Conservation (phyloP, 2,329 filamentous ascomycete species). For the Pseudonectria foliicola region DNA sequence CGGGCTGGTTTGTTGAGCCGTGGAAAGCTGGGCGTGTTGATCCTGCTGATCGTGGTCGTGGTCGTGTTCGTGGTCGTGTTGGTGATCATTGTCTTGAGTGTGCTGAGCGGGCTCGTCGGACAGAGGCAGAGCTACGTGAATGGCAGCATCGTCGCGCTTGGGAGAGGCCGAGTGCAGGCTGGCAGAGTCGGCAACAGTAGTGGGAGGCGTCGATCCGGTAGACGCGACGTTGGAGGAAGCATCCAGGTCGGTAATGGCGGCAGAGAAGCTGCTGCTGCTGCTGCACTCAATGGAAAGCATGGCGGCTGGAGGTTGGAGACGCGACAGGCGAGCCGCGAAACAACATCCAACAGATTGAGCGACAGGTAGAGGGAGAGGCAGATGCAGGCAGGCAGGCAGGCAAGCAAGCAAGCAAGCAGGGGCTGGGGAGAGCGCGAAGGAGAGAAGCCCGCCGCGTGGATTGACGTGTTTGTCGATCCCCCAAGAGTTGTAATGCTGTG, state of each 20-base stretch:
- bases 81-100: too few species aligned
- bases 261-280: too few species aligned
- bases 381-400: too few species aligned
- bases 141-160: slow-evolving; percentile 28
- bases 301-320: slow-evolving; percentile 9
- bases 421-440: neutral
- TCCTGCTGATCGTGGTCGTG: slow-evolving; percentile 2
- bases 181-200: slow-evolving; percentile 55
- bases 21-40: slow-evolving; percentile 8
- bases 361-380: slow-evolving; percentile 9
- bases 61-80: slow-evolving; percentile 10
- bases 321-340: slow-evolving; percentile 3
- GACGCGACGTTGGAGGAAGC: slow-evolving; percentile 46
- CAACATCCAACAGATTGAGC: slow-evolving; percentile 7
- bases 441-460: neutral
- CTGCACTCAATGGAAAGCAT: slow-evolving; percentile 30
- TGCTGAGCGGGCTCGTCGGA: slow-evolving; percentile 24
- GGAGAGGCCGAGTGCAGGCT: slow-evolving; percentile 45
- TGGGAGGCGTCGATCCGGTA: slow-evolving; percentile 57
- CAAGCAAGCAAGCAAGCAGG: too few species aligned
- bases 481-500: neutral
- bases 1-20: too few species aligned
- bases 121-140: slow-evolving; percentile 18
- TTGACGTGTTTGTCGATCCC: neutral
- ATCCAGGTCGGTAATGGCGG: slow-evolving; percentile 14